Evolutionary conservation across 495 filamentous ascomycete genomes (phyloP).

Genomic region (Bacidia rubella): DNA sequence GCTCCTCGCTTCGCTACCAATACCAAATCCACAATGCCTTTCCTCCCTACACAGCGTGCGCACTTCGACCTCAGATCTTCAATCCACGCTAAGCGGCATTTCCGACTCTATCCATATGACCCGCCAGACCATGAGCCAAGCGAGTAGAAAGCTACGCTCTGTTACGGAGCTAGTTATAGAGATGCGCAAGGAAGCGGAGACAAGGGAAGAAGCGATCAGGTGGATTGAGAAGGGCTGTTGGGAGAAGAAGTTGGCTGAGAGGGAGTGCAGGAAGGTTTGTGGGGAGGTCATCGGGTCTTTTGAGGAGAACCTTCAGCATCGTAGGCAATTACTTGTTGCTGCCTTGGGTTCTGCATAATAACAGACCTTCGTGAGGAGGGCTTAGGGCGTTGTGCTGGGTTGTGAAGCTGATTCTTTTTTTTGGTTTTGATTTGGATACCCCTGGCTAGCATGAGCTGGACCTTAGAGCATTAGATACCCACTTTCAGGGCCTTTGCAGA

Average conservation of each 20-base stretch:
- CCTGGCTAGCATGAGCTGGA: background rate
- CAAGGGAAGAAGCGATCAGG: conserved; percentile 60
- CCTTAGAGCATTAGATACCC: no score
- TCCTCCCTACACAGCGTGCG: conserved; percentile 57
- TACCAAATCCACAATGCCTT: conserved; percentile 34
- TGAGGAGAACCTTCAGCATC: conserved; percentile 63
- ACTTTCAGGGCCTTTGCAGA: no score
- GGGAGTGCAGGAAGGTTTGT: conserved; percentile 64
- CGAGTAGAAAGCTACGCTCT: conserved; percentile 57
- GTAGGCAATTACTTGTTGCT: conserved; percentile 46
- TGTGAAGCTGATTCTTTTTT: no score
- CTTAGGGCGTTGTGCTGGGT: no score
- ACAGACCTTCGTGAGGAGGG: background rate
- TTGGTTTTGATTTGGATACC: no score
- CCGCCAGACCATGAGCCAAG: conserved; percentile 70
- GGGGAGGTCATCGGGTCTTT: conserved; percentile 81
- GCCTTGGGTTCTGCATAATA: conserved; percentile 23
- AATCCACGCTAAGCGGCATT: conserved; percentile 65
- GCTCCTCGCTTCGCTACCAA: conserved; percentile 40
- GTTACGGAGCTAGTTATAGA: conserved; percentile 73
- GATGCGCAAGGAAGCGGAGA: conserved; percentile 67
- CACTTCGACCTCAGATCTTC: conserved; percentile 59
- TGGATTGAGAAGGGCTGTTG: conserved; percentile 70
- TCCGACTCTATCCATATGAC: conserved; percentile 91
- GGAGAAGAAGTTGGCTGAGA: conserved; percentile 55